Evolutionary conservation across 345 rosid genomes (phyloP).

Genomic region (Conringia planisiliqua): DNA sequence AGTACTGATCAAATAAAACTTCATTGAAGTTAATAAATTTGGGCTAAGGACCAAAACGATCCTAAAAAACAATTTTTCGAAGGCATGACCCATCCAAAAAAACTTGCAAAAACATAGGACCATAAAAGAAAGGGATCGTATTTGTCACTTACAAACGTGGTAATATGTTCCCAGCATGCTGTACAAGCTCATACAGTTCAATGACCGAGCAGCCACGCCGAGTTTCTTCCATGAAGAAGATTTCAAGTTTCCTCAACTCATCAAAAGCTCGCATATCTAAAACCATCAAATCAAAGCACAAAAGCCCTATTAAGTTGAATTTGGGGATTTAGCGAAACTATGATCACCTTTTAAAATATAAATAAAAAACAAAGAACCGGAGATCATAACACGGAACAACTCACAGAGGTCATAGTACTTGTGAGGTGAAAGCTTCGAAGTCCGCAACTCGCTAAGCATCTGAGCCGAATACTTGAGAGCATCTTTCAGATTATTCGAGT

Average conservation of each 20-base stretch:
- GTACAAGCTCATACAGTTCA: slow-evolving; percentile 95
- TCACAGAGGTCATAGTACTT: slow-evolving; percentile 94
- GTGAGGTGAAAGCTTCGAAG: slow-evolving; percentile 96
- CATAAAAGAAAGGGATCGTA: neutral
- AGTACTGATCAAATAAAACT: neutral
- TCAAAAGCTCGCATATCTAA: slow-evolving; percentile 97
- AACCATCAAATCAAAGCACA: slow-evolving; percentile 18
- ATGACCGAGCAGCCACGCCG: slow-evolving; percentile 91
- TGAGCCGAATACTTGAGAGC: slow-evolving; percentile 98
- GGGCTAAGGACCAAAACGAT: neutral
- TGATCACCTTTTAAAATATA: neutral
- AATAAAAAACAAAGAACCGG: neutral
- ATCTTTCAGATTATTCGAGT: slow-evolving; percentile 90
- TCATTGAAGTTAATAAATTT: neutral
- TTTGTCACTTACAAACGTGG: slow-evolving; percentile 75
- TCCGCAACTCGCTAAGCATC: slow-evolving; percentile 97
- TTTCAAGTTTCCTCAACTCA: slow-evolving; percentile 90
- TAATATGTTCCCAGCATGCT: slow-evolving; percentile 96
- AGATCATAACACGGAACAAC: slow-evolving; percentile 31
- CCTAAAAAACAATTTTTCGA: neutral
- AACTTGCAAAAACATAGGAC: neutral
- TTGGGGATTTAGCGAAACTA: neutral
- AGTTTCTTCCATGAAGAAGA: slow-evolving; percentile 91
- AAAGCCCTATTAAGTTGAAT: neutral
- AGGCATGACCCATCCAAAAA: neutral